Percentiles rank a stretch among this genome's conserved stretches.
Conservation (phyloP, 2,329 filamentous ascomycete species). For the Plenodomus lindquistii region DNA sequence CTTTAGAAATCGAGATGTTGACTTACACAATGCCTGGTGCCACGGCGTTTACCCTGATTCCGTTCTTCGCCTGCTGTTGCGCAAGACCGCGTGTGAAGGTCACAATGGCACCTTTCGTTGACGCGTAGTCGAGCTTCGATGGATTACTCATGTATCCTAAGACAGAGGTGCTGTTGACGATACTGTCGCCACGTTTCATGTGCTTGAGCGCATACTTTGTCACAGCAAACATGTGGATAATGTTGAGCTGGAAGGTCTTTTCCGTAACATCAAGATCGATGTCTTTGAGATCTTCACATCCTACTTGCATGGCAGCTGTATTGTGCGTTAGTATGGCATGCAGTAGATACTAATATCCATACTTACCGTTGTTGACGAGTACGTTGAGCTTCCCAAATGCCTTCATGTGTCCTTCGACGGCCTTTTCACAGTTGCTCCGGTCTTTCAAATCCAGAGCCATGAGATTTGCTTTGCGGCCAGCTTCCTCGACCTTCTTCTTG, state of each 20-base stretch:
- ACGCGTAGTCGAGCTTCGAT: slow-evolving; percentile 77
- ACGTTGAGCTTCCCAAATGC: slow-evolving; percentile 71
- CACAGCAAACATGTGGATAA: slow-evolving; percentile 76
- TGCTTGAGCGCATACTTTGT: slow-evolving; percentile 74
- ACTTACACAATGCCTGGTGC: slow-evolving; percentile 64
- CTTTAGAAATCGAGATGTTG: background rate
- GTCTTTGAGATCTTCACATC: slow-evolving; percentile 57
- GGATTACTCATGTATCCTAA: slow-evolving; percentile 78
- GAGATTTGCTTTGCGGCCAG: slow-evolving; percentile 58
- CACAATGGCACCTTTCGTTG: slow-evolving; percentile 74
- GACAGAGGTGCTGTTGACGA: slow-evolving; percentile 81
- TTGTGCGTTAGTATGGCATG: background rate
- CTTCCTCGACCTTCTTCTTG: slow-evolving; percentile 66
- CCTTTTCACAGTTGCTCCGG: slow-evolving; percentile 67
- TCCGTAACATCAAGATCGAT: slow-evolving; percentile 61
- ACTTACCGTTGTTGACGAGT: slow-evolving; percentile 23
- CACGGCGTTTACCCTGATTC: slow-evolving; percentile 74
- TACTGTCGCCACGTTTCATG: slow-evolving; percentile 69
- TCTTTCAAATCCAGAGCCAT: slow-evolving; percentile 61
- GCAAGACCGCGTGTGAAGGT: slow-evolving; percentile 75
- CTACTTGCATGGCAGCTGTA: slow-evolving; percentile 58
- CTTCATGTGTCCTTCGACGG: slow-evolving; percentile 66
- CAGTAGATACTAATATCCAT: background rate
- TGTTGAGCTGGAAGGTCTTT: slow-evolving; percentile 70
- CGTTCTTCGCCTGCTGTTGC: slow-evolving; percentile 70